Base-by-base conservation (phyloP, 768 basidiomycete species). In the Lactarius evosmus region DNA sequence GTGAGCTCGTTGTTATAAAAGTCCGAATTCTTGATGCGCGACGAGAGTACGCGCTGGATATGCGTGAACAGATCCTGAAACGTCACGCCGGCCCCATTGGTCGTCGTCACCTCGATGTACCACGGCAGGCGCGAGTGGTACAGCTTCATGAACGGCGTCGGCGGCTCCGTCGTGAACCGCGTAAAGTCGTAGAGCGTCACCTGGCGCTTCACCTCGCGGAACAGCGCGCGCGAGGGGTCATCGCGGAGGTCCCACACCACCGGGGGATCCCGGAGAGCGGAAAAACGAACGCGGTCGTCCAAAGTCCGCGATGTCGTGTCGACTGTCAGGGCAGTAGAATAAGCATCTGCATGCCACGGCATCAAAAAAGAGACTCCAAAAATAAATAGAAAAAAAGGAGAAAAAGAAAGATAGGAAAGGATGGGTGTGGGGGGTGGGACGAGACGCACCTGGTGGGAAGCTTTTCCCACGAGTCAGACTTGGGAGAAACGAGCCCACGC, bases 41-140 rank as follows among this genome's bases (percentile, higher is more conserved):
- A 73, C 58, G 75, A 72, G 52, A 88, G 76, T 54, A 78, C 75
- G 27, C 57, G 60, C 56, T 76, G 79, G 52, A 87, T 72, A 63
- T 81, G 79, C 34, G 67, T 62, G 56, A 88, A 73, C 17, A 89
- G 75, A 64, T 88, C 85, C 36, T 74, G 74, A 3, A 89, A 74
- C 6, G 85, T 85, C 59, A 88, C 78, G n/a, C 86, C 86, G 27
- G 80, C 74, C 2, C 79, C 77, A 46, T 80, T 77, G 30, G 67
- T 67, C 44, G 79, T 73, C 27, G 70, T 69, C 19, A 87, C 75
- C 66, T 88, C 87, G 71, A 89, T 80, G 73, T 82, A 86, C 88
- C 88, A 89, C 0, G 88, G 87, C 0, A 86, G 74, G 38, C 76
- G 75, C 0, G 80, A 73, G 72, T 86, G 85, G 69, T 78, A 83